Evolutionary conservation across 1,284 basidiomycete genomes (phyloP).

Genomic region (Cryptococcus sp.): DNA sequence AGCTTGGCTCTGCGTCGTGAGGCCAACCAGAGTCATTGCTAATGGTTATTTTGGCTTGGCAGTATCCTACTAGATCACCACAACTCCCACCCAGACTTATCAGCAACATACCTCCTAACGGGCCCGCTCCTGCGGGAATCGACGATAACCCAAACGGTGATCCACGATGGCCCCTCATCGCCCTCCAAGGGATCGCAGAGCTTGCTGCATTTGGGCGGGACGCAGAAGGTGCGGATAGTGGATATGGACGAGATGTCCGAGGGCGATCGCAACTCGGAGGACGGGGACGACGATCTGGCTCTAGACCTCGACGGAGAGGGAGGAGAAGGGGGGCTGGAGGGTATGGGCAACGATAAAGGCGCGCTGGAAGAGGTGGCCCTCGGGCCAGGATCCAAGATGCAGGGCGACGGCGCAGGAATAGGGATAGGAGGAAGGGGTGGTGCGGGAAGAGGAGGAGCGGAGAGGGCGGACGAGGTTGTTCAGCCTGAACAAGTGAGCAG

Average conservation of each 20-base stretch:
- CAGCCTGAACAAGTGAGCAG: constrained; percentile 27
- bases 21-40: no score
- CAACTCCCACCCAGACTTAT: constrained; percentile 22
- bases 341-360: no score
- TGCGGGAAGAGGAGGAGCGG: constrained; percentile 5
- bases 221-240: constrained; percentile 35
- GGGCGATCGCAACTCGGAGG: constrained; percentile 44
- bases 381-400: no score
- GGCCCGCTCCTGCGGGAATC: constrained; percentile 36
- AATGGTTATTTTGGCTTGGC: no score
- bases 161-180: constrained; percentile 8
- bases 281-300: constrained; percentile 17
- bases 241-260: constrained; percentile 49
- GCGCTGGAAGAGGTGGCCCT: no score
- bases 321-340: constrained; percentile 6
- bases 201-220: constrained; percentile 24
- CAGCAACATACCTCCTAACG: constrained; percentile 43
- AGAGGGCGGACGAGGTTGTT: constrained; percentile 14
- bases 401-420: no score
- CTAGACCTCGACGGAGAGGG: constrained; percentile 10
- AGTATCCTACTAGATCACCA: constrained; percentile 32
- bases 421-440: constrained; percentile 1
- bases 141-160: constrained; percentile 25
- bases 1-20: constrained; percentile 3
- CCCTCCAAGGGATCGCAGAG: constrained; percentile 25